These are phyloP conservation scores for Spathaspora girioi DNA, from an alignment of 805 yeast genomes.

Conservation along the genomic window DNA sequence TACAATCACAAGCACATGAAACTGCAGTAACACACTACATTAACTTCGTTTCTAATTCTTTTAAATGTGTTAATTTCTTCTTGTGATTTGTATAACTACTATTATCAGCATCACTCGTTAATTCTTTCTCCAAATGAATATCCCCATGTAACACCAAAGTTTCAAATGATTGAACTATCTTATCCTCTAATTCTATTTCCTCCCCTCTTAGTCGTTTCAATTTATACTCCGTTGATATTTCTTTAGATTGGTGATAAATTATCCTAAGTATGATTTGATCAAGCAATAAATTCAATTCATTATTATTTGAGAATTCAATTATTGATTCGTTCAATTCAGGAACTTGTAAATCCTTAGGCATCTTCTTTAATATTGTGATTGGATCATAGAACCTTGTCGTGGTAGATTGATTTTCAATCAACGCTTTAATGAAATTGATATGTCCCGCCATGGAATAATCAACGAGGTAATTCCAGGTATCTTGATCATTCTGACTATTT, in stretches of 20 bases:
- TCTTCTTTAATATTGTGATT: conserved; percentile 59
- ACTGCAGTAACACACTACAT: not conserved
- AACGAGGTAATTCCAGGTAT: conserved; percentile 77
- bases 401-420: conserved; percentile 67
- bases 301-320: conserved; percentile 57
- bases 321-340: conserved; percentile 63
- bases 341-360: conserved; percentile 60
- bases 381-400: conserved; percentile 51
- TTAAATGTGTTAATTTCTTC: conserved; percentile 17
- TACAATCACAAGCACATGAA: no score
- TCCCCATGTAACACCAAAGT: conserved; percentile 15
- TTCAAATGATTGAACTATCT: conserved; percentile 26
- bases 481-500: conserved; percentile 58
- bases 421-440: conserved; percentile 72
- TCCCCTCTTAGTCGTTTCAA: conserved; percentile 22
- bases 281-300: conserved; percentile 50
- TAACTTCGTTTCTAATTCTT: conserved; percentile 1
- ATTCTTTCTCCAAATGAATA: conserved; percentile 1
- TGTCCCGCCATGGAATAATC: conserved; percentile 59
- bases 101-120: not conserved
- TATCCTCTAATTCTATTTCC: conserved; percentile 19
- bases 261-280: conserved; percentile 48
- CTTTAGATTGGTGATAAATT: conserved; percentile 28
- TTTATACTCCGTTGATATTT: conserved; percentile 19
- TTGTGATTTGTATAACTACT: conserved; percentile 9